Evolutionary conservation across 139 green algal genomes (phyloP).

Genomic region (Chlamydomonas schloesseri): DNA sequence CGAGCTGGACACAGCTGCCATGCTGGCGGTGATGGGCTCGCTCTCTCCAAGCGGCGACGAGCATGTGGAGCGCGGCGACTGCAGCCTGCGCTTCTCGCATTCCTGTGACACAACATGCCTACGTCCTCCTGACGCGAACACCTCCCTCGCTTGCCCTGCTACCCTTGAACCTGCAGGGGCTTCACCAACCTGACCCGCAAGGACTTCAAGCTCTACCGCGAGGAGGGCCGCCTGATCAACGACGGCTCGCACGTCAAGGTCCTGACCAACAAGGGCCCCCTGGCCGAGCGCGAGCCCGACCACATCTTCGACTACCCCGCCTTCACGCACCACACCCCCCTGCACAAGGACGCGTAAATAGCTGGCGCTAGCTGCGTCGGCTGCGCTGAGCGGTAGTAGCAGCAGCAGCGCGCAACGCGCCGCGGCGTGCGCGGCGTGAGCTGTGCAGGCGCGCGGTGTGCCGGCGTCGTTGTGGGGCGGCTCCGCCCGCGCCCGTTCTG

Average conservation of each 20-base stretch:
- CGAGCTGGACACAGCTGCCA: no score
- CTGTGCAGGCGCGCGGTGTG: no score
- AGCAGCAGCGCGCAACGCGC: no score
- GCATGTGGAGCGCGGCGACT: no score
- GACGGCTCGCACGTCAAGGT: conserved; percentile 90
- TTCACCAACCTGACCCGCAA: conserved; percentile 94
- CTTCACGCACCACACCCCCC: conserved; percentile 62
- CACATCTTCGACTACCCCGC: conserved; percentile 76
- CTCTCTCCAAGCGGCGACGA: no score
- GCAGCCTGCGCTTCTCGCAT: no score
- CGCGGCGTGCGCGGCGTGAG: no score
- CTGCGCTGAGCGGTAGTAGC: no score
- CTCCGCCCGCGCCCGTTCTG: background rate
- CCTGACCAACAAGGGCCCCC: conserved; percentile 69
- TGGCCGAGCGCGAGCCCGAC: conserved; percentile 71
- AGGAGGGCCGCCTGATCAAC: conserved; percentile 90
- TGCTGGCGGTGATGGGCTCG: no score
- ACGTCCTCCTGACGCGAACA: no score
- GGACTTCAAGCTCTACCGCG: conserved; percentile 94
- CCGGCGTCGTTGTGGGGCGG: no score
- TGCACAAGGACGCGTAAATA: conserved; percentile 60
- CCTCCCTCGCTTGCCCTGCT: background rate
- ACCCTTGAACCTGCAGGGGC: conserved; percentile 70
- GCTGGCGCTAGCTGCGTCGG: background rate
- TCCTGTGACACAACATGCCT: no score